Conservation (phyloP, 495 filamentous ascomycete genomes). For the Penicillium mononematosum region DNA sequence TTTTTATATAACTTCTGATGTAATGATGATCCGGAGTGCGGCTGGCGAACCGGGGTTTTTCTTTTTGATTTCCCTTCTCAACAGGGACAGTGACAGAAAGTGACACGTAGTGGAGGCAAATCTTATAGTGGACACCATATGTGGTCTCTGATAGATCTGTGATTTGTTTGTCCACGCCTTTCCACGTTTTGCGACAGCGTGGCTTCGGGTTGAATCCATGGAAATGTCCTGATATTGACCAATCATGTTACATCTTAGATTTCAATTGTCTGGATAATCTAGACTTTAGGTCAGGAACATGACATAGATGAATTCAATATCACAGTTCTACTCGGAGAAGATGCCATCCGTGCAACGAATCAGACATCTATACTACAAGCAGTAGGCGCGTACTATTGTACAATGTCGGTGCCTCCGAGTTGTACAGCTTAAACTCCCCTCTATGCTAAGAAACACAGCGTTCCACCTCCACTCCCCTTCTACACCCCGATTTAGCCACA, state of each 20-base stretch:
- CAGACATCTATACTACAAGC: background rate
- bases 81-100: constrained; percentile 11
- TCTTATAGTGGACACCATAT: constrained; percentile 2
- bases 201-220: constrained; percentile 20
- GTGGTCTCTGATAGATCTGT: background rate
- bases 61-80: background rate
- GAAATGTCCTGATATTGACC: constrained; percentile 15
- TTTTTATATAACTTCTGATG: constrained; percentile 20
- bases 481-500: constrained; percentile 19
- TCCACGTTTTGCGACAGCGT: constrained; percentile 15
- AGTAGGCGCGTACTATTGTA: background rate
- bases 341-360: background rate
- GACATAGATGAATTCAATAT: background rate
- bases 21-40: constrained; percentile 27
- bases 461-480: constrained; percentile 15
- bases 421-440: background rate
- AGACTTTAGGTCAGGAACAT: background rate
- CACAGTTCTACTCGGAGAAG: background rate
- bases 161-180: constrained; percentile 17
- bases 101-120: constrained; percentile 22
- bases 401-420: constrained; percentile 5
- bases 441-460: constrained; percentile 10
- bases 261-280: background rate
- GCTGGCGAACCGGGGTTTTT: constrained; percentile 4
- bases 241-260: constrained; percentile 1